phyloP scores from a whole-genome alignment of 768 basidiomycete species.

The Tricholoma bakamatsutake region DNA sequence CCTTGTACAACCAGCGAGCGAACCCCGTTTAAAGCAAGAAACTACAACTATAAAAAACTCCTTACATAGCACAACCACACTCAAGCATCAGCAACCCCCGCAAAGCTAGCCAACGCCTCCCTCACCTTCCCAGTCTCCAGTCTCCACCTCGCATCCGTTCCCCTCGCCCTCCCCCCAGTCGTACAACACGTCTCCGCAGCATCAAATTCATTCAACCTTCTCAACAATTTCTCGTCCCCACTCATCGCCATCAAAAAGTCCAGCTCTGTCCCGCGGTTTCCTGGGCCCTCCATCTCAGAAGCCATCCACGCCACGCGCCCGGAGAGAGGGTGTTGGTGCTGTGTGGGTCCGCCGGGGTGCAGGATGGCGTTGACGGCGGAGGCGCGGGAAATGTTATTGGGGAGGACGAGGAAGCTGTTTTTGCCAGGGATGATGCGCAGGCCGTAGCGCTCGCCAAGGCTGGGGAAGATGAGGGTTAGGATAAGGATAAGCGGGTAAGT shows the following conservation, averaged over 20 bases:
- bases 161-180: slow-evolving; percentile 49
- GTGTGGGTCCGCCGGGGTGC: slow-evolving; percentile 52
- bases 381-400: slow-evolving; percentile 79
- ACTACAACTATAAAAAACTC: no score
- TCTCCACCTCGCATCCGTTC: slow-evolving; percentile 78
- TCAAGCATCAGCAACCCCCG: background rate
- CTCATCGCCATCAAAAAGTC: slow-evolving; percentile 64
- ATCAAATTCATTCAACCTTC: slow-evolving; percentile 70
- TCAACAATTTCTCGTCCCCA: slow-evolving; percentile 73
- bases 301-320: slow-evolving; percentile 32
- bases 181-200: slow-evolving; percentile 65
- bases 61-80: background rate
- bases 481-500: background rate
- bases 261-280: slow-evolving; percentile 32
- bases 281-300: slow-evolving; percentile 18
- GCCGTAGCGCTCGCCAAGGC: slow-evolving; percentile 77
- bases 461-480: slow-evolving; percentile 16
- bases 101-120: slow-evolving; percentile 24
- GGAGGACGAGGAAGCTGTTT: slow-evolving; percentile 77
- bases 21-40: no score
- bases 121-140: slow-evolving; percentile 30
- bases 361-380: slow-evolving; percentile 78
- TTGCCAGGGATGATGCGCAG: slow-evolving; percentile 78
- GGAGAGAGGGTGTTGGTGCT: slow-evolving; percentile 31
- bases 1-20: background rate